These are phyloP conservation scores for Lactarius psammicola DNA, from an alignment of 768 basidiomycete genomes.

Conservation along the genomic window DNA sequence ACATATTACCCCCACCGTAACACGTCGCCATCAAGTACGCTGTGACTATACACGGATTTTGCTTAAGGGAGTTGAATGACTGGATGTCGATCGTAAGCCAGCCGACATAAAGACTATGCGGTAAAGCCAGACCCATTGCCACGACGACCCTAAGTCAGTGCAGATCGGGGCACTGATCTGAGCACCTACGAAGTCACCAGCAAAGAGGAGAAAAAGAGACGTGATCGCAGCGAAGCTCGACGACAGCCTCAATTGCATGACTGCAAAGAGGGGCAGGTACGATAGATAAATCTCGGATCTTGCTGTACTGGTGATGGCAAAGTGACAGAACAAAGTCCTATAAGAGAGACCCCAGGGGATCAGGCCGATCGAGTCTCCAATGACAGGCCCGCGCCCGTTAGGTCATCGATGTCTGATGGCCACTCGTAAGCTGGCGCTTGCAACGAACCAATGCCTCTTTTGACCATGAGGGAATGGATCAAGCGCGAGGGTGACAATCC, in stretches of 20 bases:
- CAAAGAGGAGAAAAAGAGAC: not conserved
- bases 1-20: not conserved
- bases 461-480: too few relatives aligned
- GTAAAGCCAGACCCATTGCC: not conserved
- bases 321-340: not conserved
- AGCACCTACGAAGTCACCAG: not conserved
- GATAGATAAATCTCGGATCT: not conserved
- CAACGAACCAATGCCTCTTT: too few relatives aligned
- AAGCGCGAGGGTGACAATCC: too few relatives aligned
- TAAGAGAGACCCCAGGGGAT: not conserved
- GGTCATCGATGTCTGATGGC: too few relatives aligned
- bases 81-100: not conserved
- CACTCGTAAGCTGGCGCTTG: too few relatives aligned
- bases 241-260: not conserved
- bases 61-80: not conserved
- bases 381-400: too few relatives aligned
- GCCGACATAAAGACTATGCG: not conserved
- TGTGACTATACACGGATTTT: not conserved
- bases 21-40: not conserved
- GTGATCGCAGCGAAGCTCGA: not conserved
- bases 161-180: not conserved
- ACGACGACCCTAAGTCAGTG: not conserved
- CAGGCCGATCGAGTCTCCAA: too few relatives aligned
- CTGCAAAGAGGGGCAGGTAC: too few relatives aligned
- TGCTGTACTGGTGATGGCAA: too few relatives aligned